Evolutionary conservation across 2,329 filamentous ascomycete genomes (phyloP).

Genomic region (Didymosphaeria variabile): DNA sequence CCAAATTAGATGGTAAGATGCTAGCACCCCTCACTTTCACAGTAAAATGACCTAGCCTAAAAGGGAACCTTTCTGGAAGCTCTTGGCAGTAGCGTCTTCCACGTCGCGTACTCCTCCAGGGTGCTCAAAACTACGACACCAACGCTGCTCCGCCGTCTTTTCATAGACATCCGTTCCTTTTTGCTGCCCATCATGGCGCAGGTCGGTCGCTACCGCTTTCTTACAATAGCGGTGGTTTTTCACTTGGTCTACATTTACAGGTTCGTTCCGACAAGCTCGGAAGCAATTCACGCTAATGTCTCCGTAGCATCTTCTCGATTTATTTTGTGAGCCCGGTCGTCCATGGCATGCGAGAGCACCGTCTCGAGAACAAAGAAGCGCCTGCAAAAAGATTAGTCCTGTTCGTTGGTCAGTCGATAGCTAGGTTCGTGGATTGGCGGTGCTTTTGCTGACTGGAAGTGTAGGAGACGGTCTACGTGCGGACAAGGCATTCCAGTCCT

Average conservation of each 20-base stretch:
- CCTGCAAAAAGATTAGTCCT: slow-evolving; percentile 91
- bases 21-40: background rate
- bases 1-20: background rate
- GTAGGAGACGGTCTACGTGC: slow-evolving; percentile 88
- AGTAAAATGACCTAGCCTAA: slow-evolving; percentile 7
- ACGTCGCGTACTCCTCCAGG: slow-evolving; percentile 26
- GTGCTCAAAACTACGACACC: slow-evolving; percentile 30
- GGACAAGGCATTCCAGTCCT: slow-evolving; percentile 96
- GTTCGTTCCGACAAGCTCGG: slow-evolving; percentile 17
- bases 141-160: slow-evolving; percentile 30
- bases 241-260: slow-evolving; percentile 87
- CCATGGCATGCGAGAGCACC: slow-evolving; percentile 87
- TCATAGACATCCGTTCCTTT: slow-evolving; percentile 38
- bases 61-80: background rate
- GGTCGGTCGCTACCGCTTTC: slow-evolving; percentile 78
- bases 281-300: slow-evolving; percentile 18
- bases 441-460: slow-evolving; percentile 20
- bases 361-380: slow-evolving; percentile 73
- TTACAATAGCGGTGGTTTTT: slow-evolving; percentile 88
- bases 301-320: slow-evolving; percentile 88
- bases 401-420: slow-evolving; percentile 75
- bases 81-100: slow-evolving; percentile 19
- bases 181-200: slow-evolving; percentile 56
- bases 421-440: background rate
- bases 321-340: slow-evolving; percentile 99